Base-by-base conservation (phyloP, 2,329 filamentous ascomycete species). In the Botrytis pseudocinerea region DNA sequence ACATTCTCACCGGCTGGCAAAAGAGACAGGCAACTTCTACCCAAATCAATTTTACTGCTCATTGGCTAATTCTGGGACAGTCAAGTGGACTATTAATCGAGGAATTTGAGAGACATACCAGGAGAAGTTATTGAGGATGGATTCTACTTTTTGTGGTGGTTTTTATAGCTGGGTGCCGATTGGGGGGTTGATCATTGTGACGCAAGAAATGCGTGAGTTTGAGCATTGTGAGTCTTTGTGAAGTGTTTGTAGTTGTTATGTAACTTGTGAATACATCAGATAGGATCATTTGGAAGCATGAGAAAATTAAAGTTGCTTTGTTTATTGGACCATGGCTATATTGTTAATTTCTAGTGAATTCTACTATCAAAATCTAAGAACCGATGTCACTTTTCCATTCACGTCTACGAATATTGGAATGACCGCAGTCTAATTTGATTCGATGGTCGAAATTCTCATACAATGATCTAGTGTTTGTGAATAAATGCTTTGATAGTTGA, bases 171-270 rank as follows among this genome's bases (percentile, higher is more conserved):
- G 51, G 42, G 51, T 2, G 2, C 20, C 51, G 12, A 28, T 61
- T 68, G 62, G 54, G 22, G 51, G 40, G 9, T 66, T 38, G 40
- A n/a, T 61, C 38, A 20, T 61, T 57, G 42, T 72, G 18, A 28
- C 54, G 5, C 42, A 72, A 25, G 32, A 72, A 28, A 69, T 72
- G 42, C 44, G 46, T 32, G 70, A 48, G 25, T 42, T 72, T 62
- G 42, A 28, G 6, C 25, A 40, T 60, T 68, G 54, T 40, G 54
- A 40, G 28, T 25, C 42, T 46, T 69, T n/a, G 10, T 69, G 9
- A 35, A 35, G 18, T 69, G 35, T 9, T 42, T 51, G 48, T 6
- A n/a, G 48, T n/a, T 2, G 12, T n/a, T 54, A 3, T n/a, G 12
- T n/a, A 12, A n/a, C 25, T 16, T 54, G 4, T 12, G 16, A 54